A percentile compares a stretch with the other conserved stretches of the same genome.
phyloP scores from a whole-genome alignment of 768 basidiomycete genomes.

The Hydnomerulius pinastri region DNA sequence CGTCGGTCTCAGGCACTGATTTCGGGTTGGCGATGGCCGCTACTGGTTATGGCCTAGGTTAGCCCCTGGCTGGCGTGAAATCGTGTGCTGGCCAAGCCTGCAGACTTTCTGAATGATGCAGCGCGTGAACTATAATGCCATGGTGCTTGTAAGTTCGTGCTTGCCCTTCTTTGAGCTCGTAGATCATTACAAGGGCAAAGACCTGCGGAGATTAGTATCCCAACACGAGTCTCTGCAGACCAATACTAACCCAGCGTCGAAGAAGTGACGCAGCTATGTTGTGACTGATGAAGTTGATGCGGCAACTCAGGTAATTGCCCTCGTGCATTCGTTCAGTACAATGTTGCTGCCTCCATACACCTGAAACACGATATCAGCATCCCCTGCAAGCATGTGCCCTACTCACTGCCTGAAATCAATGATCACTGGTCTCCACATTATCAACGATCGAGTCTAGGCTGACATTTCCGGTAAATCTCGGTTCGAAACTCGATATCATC shows the following conservation, averaged over 20 bases:
- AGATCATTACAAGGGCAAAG: neutral
- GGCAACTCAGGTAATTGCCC: too few species aligned
- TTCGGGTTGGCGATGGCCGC: neutral
- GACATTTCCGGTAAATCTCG: conserved; percentile 16
- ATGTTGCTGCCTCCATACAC: too few species aligned
- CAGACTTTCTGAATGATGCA: too few species aligned
- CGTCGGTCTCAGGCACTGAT: too few species aligned
- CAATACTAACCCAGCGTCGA: neutral
- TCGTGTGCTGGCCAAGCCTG: too few species aligned
- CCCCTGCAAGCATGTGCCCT: too few species aligned
- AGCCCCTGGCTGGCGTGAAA: too few species aligned
- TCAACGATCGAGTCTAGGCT: neutral
- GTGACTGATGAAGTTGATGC: too few species aligned
- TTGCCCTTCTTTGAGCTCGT: neutral
- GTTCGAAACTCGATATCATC: neutral
- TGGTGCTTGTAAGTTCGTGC: neutral
- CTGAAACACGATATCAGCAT: neutral
- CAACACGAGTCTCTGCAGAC: neutral
- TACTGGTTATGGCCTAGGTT: neutral
- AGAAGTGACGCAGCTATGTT: neutral
- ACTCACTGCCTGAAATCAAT: neutral
- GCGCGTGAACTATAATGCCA: too few species aligned
- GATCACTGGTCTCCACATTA: neutral
- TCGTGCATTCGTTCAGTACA: too few species aligned
- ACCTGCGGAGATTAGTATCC: neutral